Evolutionary conservation across 2,329 filamentous ascomycete species (phyloP).

Genomic region (Sporothrix curviconia): DNA sequence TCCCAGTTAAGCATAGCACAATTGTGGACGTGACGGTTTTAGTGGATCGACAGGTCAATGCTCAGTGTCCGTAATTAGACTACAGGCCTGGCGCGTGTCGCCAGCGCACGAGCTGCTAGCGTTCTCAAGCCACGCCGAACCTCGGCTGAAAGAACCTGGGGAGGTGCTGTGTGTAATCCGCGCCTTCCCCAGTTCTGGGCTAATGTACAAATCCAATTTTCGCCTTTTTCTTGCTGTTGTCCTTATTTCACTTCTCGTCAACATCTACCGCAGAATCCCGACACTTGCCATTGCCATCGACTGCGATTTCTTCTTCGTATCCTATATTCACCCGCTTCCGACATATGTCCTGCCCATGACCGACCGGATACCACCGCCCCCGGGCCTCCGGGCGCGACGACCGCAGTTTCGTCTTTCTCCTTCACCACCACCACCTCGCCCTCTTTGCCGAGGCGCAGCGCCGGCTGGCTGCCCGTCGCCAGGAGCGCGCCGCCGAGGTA

Average conservation of each 20-base stretch:
- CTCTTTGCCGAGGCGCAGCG: conserved; percentile 82
- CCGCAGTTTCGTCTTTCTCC: neutral
- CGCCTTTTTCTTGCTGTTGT: too few relatives aligned
- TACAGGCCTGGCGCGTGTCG: too few relatives aligned
- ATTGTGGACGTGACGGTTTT: too few relatives aligned
- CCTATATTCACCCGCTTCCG: neutral
- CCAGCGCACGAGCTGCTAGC: neutral
- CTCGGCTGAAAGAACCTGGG: conserved; percentile 5
- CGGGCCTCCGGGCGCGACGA: neutral
- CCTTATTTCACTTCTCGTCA: too few relatives aligned
- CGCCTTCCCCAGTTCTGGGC: conserved; percentile 5
- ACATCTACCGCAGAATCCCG: too few relatives aligned
- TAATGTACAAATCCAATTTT: too few relatives aligned
- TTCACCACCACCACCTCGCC: neutral
- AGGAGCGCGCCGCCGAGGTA: conserved; percentile 66
- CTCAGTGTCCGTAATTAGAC: too few relatives aligned
- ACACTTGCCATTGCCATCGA: too few relatives aligned
- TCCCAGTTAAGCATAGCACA: too few relatives aligned
- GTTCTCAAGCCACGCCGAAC: neutral
- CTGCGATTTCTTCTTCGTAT: neutral
- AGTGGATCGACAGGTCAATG: too few relatives aligned
- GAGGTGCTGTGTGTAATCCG: conserved; percentile 4
- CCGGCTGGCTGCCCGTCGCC: conserved; percentile 74
- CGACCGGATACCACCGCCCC: conserved; percentile 13
- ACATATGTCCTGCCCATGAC: conserved; percentile 1